A percentile compares a stretch with the other conserved stretches of the same genome.
phyloP scores from a whole-genome alignment of 2,329 filamentous ascomycete species.

The Neurospora sp. region DNA sequence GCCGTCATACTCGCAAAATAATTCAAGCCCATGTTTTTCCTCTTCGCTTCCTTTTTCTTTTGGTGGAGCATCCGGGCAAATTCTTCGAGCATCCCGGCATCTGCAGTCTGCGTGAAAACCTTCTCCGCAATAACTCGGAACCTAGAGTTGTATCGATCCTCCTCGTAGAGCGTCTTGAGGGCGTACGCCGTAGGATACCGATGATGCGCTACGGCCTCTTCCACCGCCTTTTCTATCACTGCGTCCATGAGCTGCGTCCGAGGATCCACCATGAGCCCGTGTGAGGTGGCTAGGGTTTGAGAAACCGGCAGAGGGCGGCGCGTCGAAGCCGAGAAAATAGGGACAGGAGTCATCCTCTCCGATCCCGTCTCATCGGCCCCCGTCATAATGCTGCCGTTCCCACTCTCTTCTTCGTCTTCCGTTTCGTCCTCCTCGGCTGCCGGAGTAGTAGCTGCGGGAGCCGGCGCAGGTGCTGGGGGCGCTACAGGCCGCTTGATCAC shows the following conservation, averaged over 20 bases:
- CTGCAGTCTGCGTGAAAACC: slow-evolving; percentile 48
- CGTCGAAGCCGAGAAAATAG: slow-evolving; percentile 7
- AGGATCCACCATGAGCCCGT: not conserved
- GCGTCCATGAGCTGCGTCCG: slow-evolving; percentile 31
- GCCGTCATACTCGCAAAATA: slow-evolving; percentile 44
- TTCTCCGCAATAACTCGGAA: slow-evolving; percentile 49
- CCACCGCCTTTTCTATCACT: slow-evolving; percentile 47
- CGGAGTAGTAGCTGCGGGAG: slow-evolving; percentile 13
- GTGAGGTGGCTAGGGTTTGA: not conserved
- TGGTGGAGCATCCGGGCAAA: slow-evolving; percentile 41
- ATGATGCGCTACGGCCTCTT: slow-evolving; percentile 44
- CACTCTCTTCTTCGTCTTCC: slow-evolving; percentile 18
- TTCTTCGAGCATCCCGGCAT: slow-evolving; percentile 37
- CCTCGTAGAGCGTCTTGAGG: slow-evolving; percentile 49
- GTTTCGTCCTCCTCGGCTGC: slow-evolving; percentile 19
- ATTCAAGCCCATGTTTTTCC: slow-evolving; percentile 39
- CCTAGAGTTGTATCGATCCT: slow-evolving; percentile 34
- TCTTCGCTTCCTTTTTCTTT: slow-evolving; percentile 48
- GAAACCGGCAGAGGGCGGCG: slow-evolving; percentile 9
- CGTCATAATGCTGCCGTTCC: slow-evolving; percentile 8
- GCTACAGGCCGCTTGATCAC: slow-evolving; percentile 31
- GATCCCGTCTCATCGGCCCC: slow-evolving; percentile 2
- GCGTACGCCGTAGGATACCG: slow-evolving; percentile 55
- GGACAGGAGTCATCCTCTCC: slow-evolving; percentile 5
- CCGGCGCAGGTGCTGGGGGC: slow-evolving; percentile 10